These are phyloP conservation scores for Dimocarpus longan DNA, from an alignment of 345 rosid genomes.

Conservation along the genomic window DNA sequence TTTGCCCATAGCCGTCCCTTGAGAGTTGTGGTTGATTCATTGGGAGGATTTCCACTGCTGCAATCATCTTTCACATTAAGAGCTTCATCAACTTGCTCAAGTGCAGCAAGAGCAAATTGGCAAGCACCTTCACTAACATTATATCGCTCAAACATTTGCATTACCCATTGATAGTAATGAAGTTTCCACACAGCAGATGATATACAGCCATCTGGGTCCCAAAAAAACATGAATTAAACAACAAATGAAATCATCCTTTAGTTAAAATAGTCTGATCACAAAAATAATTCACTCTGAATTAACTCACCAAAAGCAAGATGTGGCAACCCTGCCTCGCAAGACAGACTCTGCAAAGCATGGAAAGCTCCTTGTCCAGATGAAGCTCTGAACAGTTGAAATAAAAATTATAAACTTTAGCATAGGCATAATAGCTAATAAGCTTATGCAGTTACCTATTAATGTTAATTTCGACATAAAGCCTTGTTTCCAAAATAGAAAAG, in stretches of 20 bases:
- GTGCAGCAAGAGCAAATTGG: conserved; percentile 96
- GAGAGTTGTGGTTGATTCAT: conserved; percentile 54
- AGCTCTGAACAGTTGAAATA: conserved; percentile 58
- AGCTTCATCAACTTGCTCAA: conserved; percentile 98
- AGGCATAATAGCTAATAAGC: conserved; percentile 3
- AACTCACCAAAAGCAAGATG: conserved; percentile 60
- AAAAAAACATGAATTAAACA: conserved; percentile 9
- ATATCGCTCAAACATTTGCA: conserved; percentile 95
- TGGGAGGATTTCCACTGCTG: conserved; percentile 33
- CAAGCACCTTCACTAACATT: conserved; percentile 85
- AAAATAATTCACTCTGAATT: conserved; percentile 18
- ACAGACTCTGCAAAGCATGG: conserved; percentile 73
- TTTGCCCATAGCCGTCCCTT: conserved; percentile 97
- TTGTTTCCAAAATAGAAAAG: neutral
- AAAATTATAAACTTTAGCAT: conserved; percentile 15
- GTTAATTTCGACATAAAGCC: neutral
- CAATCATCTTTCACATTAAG: conserved; percentile 40
- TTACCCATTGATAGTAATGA: conserved; percentile 96
- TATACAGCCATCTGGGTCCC: conserved; percentile 46
- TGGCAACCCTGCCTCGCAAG: conserved; percentile 72
- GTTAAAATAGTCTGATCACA: neutral
- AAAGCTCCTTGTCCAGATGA: conserved; percentile 84
- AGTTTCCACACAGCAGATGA: conserved; percentile 83
- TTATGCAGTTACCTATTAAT: neutral
- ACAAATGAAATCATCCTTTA: conserved; percentile 2